A percentile compares a stretch with the other conserved stretches of the same genome.
These are phyloP conservation scores for Iris pallida DNA, from an alignment of 116 monocot species.

Conservation along the genomic window DNA sequence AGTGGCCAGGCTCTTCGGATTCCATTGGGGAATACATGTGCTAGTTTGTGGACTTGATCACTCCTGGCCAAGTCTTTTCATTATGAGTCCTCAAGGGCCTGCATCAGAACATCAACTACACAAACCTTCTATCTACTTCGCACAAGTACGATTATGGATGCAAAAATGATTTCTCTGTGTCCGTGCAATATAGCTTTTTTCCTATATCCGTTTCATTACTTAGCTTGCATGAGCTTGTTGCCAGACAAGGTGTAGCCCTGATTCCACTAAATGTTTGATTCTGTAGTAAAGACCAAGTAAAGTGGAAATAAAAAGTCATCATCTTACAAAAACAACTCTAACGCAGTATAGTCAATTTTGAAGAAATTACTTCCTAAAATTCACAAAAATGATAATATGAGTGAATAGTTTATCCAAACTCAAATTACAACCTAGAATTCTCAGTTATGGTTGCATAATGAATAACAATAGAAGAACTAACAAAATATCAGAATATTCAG, in stretches of 20 bases:
- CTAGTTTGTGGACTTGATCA: too few relatives aligned
- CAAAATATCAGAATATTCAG: too few relatives aligned
- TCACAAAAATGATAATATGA: background rate
- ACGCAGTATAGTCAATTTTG: background rate
- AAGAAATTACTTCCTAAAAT: background rate
- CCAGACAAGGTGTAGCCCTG: slow-evolving; percentile 28
- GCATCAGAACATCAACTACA: too few relatives aligned
- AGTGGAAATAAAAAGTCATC: slow-evolving; percentile 6
- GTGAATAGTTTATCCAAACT: background rate
- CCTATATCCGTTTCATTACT: background rate
- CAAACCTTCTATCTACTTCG: too few relatives aligned
- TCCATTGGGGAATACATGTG: too few relatives aligned
- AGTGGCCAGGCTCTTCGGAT: too few relatives aligned
- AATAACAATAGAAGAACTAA: background rate
- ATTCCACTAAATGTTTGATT: slow-evolving; percentile 21
- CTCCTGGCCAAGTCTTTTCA: too few relatives aligned
- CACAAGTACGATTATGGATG: too few relatives aligned
- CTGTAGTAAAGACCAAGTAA: slow-evolving; percentile 33
- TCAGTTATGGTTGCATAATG: background rate
- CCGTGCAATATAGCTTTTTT: too few relatives aligned
- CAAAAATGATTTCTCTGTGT: too few relatives aligned
- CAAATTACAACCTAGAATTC: background rate
- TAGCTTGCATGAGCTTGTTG: slow-evolving; percentile 61
- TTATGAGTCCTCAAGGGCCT: too few relatives aligned
- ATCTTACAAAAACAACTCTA: background rate